phyloP scores from a whole-genome alignment of 2,329 filamentous ascomycete genomes.

The Trichoderma atroviride region DNA sequence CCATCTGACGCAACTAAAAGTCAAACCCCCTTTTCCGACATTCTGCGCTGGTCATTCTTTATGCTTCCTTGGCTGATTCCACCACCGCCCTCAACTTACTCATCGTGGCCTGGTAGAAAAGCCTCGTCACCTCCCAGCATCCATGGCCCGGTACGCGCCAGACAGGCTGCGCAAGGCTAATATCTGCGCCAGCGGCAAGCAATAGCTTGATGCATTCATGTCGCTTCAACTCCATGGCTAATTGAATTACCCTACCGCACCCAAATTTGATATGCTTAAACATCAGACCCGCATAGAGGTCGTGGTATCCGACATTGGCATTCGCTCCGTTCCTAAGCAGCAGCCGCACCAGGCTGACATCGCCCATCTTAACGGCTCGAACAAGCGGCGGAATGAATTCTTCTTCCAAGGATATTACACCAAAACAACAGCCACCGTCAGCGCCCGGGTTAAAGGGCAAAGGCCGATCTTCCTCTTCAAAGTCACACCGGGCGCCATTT shows the following conservation, averaged over 20 bases:
- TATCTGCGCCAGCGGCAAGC: slow-evolving; percentile 9
- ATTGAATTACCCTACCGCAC: slow-evolving; percentile 2
- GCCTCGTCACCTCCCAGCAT: neutral
- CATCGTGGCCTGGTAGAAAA: neutral
- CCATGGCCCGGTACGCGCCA: neutral
- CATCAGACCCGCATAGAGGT: neutral
- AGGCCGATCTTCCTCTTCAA: slow-evolving; percentile 1
- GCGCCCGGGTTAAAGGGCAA: neutral
- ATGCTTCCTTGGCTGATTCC: neutral
- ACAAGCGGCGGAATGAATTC: slow-evolving; percentile 11
- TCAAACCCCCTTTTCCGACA: too few relatives aligned
- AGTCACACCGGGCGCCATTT: slow-evolving; percentile 7
- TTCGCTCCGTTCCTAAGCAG: slow-evolving; percentile 9
- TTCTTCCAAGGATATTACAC: neutral
- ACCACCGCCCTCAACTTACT: neutral
- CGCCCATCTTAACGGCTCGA: neutral
- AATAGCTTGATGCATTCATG: neutral
- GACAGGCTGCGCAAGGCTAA: neutral
- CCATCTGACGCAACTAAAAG: too few relatives aligned
- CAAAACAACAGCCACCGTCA: neutral
- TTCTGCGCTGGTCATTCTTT: neutral
- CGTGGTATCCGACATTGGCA: slow-evolving; percentile 1
- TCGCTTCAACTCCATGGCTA: slow-evolving; percentile 2
- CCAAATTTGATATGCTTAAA: neutral
- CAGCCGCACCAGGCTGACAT: slow-evolving; percentile 4